Evolutionary conservation across 208 protist genomes (phyloP).

Genomic region (Phytomonas sp.): DNA sequence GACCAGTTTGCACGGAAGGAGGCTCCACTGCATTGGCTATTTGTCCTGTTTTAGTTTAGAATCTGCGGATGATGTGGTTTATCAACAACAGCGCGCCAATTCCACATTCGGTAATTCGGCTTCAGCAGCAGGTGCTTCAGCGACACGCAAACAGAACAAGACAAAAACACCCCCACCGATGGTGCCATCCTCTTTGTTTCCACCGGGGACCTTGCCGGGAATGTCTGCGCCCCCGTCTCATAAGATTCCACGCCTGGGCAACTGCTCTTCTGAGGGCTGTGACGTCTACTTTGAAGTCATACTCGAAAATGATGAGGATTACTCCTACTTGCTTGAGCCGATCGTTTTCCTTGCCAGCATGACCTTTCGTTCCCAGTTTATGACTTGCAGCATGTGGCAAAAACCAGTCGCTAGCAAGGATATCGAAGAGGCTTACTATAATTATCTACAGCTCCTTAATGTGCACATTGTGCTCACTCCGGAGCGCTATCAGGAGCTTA

Average conservation of each 20-base stretch:
- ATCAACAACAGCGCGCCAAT: background rate
- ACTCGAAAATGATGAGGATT: constrained; percentile 46
- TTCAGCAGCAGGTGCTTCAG: background rate
- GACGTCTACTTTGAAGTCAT: constrained; percentile 62
- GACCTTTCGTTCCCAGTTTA: constrained; percentile 77
- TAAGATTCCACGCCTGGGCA: constrained; percentile 11
- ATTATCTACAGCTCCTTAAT: constrained; percentile 68
- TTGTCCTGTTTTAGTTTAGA: constrained; percentile 36
- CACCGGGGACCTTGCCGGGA: background rate
- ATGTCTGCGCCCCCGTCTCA: background rate
- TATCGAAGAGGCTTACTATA: constrained; percentile 65
- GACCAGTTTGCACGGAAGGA: constrained; percentile 37
- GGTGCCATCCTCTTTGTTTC: background rate
- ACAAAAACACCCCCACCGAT: constrained; percentile 10
- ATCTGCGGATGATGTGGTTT: background rate
- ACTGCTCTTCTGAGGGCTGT: constrained; percentile 19
- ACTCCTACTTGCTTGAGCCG: constrained; percentile 49
- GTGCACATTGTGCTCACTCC: constrained; percentile 40
- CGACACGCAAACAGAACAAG: background rate
- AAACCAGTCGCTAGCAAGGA: constrained; percentile 31
- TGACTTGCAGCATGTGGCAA: constrained; percentile 66
- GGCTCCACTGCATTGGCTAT: constrained; percentile 55
- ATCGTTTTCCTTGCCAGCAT: constrained; percentile 71
- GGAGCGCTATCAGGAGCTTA: constrained; percentile 40
- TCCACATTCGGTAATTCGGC: background rate